Evolutionary conservation across 164 flowering plant genomes (phyloP).

Genomic region (Sedum album): DNA sequence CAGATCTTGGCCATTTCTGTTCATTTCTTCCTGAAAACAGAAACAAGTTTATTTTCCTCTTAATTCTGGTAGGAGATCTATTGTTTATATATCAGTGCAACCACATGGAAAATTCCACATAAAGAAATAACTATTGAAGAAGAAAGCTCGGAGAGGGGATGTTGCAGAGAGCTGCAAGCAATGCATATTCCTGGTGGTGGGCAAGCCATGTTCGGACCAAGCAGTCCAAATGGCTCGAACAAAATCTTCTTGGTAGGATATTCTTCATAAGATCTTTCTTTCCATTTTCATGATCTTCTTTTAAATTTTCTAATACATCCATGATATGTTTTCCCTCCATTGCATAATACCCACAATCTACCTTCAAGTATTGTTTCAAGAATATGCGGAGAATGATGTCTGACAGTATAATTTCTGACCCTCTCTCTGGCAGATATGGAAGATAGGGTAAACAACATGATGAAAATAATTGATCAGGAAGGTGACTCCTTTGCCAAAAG

Average conservation of each 20-base stretch:
- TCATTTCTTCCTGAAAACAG: neutral
- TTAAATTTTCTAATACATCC: neutral
- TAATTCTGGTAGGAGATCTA: neutral
- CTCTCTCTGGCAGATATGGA: slow-evolving; percentile 41
- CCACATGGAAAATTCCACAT: neutral
- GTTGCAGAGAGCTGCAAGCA: slow-evolving; percentile 83
- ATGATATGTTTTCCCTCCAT: neutral
- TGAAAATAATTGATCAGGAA: slow-evolving; percentile 52
- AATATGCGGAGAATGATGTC: neutral
- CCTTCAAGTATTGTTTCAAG: neutral
- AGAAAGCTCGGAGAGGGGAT: slow-evolving; percentile 14
- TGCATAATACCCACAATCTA: neutral
- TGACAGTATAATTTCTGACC: neutral
- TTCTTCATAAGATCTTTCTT: neutral
- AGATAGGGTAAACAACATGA: slow-evolving; percentile 36
- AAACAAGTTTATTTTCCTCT: neutral
- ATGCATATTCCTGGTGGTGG: slow-evolving; percentile 94
- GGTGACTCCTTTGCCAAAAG: slow-evolving; percentile 73
- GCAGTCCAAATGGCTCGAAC: slow-evolving; percentile 82
- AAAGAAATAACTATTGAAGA: neutral
- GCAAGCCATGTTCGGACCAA: slow-evolving; percentile 75
- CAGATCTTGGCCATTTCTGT: neutral
- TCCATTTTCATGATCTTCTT: neutral
- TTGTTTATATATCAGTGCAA: neutral
- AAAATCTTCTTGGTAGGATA: slow-evolving; percentile 51